Evolutionary conservation across 2,329 filamentous ascomycete genomes (phyloP).

Genomic region (Diaporthe sp.): DNA sequence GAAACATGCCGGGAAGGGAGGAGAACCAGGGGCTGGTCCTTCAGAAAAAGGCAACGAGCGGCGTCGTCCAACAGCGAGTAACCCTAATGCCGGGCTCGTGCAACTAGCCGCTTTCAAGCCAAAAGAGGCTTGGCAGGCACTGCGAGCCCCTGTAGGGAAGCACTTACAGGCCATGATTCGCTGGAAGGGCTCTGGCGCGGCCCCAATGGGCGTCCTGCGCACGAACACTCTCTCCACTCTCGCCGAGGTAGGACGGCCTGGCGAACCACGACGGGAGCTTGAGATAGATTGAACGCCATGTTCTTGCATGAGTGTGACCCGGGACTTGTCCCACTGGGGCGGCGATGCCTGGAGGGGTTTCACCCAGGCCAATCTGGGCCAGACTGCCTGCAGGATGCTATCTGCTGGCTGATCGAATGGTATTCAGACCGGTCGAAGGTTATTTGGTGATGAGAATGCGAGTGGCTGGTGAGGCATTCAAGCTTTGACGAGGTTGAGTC

Average conservation of each 20-base stretch:
- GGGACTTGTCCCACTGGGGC: constrained; percentile 28
- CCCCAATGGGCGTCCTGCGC: constrained; percentile 37
- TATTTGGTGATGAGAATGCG: not conserved
- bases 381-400: constrained; percentile 24
- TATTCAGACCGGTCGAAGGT: not conserved
- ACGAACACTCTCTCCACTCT: constrained; percentile 34
- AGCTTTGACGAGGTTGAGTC: not conserved
- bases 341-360: constrained; percentile 13
- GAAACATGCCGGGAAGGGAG: not conserved
- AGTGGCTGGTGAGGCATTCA: constrained; percentile 9
- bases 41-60: constrained; percentile 8
- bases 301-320: constrained; percentile 27
- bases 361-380: constrained; percentile 10
- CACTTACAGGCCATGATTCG: constrained; percentile 36
- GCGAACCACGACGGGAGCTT: constrained; percentile 37
- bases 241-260: constrained; percentile 23
- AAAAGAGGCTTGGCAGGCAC: constrained; percentile 39
- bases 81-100: constrained; percentile 31
- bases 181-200: constrained; percentile 24
- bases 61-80: constrained; percentile 4
- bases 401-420: constrained; percentile 17
- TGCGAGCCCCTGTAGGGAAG: constrained; percentile 31
- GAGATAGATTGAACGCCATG: constrained; percentile 38
- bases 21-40: not conserved
- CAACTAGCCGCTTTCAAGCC: constrained; percentile 36